Evolutionary conservation across 768 basidiomycete species (phyloP).

Genomic region (Amanita pallidorosea): DNA sequence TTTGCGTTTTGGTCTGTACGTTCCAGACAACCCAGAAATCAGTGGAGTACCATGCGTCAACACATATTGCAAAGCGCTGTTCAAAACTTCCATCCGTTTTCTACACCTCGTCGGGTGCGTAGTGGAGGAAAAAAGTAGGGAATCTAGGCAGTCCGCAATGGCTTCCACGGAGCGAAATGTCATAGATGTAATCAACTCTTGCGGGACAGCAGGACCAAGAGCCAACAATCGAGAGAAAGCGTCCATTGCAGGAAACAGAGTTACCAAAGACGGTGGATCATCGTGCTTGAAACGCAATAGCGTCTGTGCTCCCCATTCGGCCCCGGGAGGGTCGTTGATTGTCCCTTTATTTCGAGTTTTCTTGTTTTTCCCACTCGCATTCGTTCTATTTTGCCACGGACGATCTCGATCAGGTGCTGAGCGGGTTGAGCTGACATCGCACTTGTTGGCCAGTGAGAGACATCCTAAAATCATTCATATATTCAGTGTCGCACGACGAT

Average conservation of each 20-base stretch:
- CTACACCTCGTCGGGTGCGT: not conserved
- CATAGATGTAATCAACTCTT: constrained; percentile 16
- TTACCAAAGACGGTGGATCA: constrained; percentile 8
- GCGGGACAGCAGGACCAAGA: constrained; percentile 12
- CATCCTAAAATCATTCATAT: not conserved
- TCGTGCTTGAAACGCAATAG: not conserved
- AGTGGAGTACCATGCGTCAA: constrained; percentile 10
- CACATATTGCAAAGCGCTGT: constrained; percentile 10
- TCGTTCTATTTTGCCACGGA: not conserved
- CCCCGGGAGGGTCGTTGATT: not conserved
- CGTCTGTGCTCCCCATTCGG: not conserved
- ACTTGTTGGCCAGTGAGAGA: not conserved
- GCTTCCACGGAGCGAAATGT: constrained; percentile 20
- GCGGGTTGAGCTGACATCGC: not conserved
- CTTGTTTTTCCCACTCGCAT: not conserved
- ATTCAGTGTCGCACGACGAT: not conserved
- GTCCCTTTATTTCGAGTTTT: not conserved
- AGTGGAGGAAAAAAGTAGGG: not conserved
- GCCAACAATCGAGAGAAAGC: constrained; percentile 18
- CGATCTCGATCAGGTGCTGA: not conserved
- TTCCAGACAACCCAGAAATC: constrained; percentile 5
- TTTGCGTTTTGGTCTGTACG: not conserved
- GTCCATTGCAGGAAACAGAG: constrained; percentile 18
- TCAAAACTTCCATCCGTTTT: constrained; percentile 13
- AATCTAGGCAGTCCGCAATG: constrained; percentile 11